Evolutionary conservation across 495 filamentous ascomycete species (phyloP), one percentile per base, ranked within the genome.

Genomic region (Umbilicaria muhlenbergii): DNA sequence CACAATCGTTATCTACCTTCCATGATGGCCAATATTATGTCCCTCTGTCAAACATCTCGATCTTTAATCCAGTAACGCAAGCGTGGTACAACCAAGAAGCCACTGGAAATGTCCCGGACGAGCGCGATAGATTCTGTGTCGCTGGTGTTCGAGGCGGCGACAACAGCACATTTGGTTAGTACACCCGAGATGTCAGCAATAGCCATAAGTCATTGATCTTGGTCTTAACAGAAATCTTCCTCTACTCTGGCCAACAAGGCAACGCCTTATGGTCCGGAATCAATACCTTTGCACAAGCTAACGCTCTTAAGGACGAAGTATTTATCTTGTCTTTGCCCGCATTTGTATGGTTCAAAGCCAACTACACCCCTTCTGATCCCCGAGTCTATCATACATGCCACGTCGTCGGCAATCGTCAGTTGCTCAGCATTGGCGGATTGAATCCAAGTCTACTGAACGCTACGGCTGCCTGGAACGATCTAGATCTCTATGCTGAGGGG

Each of bases 241-340:
- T 42, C 7, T 42, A 42, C 31, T 24, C 24, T 13, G 40, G 28
- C 11, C 31, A 16, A 31, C n/a, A 13, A 24, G 28, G 12, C 10
- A 13, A 2, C 19, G 2, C 19, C 19, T 2, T 21, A n/a, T n/a
- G n/a, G n/a, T n/a, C n/a, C n/a, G n/a, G n/a, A n/a, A n/a, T n/a
- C n/a, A n/a, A n/a, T n/a, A n/a, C n/a, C 31, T 4, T 1, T 11
- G 5, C 11, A 24, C 18, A 18, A 39, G 37, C 12, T 19, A 21
- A 19, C 12, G 37, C 5, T 12, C 37, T 18, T 39, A 49, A 38
- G 35, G 52, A 55, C 16, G 47, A 49, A 2, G 38, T 55, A 5
- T 48, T 38, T 12, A 53, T 71, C 13, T 56, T 70, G 11, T 63
- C 60, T 35, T 44, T 71, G 2, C 68, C 67, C 0, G 66, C 64